Evolutionary conservation across 805 yeast species (phyloP), one percentile per base, ranked within the genome.

Genomic region (Hanseniaspora thailandica): DNA sequence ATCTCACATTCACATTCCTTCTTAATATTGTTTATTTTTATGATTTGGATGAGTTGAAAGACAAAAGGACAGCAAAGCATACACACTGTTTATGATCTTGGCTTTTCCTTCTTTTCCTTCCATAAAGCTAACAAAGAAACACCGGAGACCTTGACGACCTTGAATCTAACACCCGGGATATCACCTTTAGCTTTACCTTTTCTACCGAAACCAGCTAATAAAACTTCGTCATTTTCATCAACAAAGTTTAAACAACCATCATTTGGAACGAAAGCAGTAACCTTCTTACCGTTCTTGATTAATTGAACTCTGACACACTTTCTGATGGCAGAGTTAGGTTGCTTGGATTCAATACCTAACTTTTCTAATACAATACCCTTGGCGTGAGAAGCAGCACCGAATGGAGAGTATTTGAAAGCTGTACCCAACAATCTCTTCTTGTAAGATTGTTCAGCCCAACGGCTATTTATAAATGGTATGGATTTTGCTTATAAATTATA

Each of bases 161-260:
- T 93, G 88, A 93, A 93, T 86, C 99, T 93, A 74, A 93, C 99
- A 87, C 99, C 99, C 76, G 98, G 98, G 73, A 93, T 90, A 89
- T 93, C 99, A 83, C 99, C 98, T 95, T 93, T 93, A 76, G 98
- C 98, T 84, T 93, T 93, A 82, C 98, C 98, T 84, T 96, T 93
- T 81, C 97, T 88, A 87, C 99, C 99, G 88, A 93, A 93, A 83
- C 99, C 99, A 71, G 99, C 97, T 69, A 93, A 82, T 71, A 93
- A 81, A 69, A 93, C 99, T 78, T 93, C 97, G 80, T 93, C 99
- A 82, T 93, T 93, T 81, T 93, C 97, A 75, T 93, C 99, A 69
- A 93, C 97, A 69, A 84, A 93, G 93, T 93, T 93, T 76, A 93
- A 80, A 84, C 98, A 93, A 90, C 99, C 99, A 79, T 93, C 99